phyloP scores from a whole-genome alignment of 2,329 filamentous ascomycete genomes.

The Chaetomiaceae sp. region DNA sequence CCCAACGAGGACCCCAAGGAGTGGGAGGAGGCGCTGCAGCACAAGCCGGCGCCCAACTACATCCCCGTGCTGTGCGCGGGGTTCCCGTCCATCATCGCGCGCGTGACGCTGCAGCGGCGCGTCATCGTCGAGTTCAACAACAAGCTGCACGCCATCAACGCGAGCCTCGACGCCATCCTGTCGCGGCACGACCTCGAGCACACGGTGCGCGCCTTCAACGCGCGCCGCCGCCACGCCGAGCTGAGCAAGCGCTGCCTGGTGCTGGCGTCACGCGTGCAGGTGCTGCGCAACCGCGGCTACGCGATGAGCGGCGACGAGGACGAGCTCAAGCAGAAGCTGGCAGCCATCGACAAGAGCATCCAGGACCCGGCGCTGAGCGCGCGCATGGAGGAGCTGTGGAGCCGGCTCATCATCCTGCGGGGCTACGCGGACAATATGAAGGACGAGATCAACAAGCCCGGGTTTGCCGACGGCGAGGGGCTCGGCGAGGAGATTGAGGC shows the following conservation, averaged over 20 bases:
- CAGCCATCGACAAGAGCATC: constrained; percentile 62
- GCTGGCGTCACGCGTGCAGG: constrained; percentile 74
- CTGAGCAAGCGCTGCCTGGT: constrained; percentile 69
- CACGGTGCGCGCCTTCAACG: constrained; percentile 67
- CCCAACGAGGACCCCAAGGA: constrained; percentile 68
- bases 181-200: constrained; percentile 72
- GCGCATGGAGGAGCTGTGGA: constrained; percentile 81
- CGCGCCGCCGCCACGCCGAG: constrained; percentile 65
- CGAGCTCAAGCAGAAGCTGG: constrained; percentile 66
- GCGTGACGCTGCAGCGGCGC: constrained; percentile 66
- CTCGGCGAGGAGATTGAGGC: constrained; percentile 66
- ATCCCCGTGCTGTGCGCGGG: constrained; percentile 73
- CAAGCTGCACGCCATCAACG: constrained; percentile 74
- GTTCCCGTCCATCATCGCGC: constrained; percentile 65
- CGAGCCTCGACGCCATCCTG: constrained; percentile 65
- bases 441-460: constrained; percentile 66
- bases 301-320: constrained; percentile 76
- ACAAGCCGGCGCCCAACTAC: constrained; percentile 70
- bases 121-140: constrained; percentile 66
- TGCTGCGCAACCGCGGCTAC: constrained; percentile 75
- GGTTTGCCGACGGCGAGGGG: constrained; percentile 49
- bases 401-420: constrained; percentile 67
- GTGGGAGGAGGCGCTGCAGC: constrained; percentile 79
- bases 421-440: constrained; percentile 69
- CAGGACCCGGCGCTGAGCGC: constrained; percentile 71